Percentiles rank a stretch among this genome's conserved stretches.
phyloP scores from a whole-genome alignment of 495 filamentous ascomycete species.

The Tuber aestivum region DNA sequence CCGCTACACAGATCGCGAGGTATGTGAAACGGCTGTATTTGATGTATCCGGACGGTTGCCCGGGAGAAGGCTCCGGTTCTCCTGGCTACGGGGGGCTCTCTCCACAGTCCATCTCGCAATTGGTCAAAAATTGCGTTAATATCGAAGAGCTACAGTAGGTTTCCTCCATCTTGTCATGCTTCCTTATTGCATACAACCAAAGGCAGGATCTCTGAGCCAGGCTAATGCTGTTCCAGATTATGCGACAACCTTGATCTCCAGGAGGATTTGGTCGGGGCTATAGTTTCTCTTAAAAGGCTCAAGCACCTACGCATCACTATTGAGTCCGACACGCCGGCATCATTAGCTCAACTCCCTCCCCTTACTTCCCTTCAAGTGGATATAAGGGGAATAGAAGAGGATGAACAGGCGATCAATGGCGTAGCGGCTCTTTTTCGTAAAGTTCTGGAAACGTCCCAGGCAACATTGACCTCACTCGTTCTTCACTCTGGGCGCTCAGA shows the following conservation, averaged over 20 bases:
- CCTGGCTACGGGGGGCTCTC: neutral
- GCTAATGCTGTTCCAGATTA: neutral
- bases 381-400: neutral
- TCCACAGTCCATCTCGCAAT: conserved; percentile 3
- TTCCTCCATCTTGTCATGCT: neutral
- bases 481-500: neutral
- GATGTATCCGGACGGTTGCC: neutral
- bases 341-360: neutral
- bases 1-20: neutral
- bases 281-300: neutral
- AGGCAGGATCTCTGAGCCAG: neutral
- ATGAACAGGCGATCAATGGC: neutral
- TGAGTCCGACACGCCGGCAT: neutral
- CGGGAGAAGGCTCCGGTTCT: neutral
- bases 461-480: neutral
- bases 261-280: neutral
- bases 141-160: neutral
- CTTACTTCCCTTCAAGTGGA: conserved; percentile 1
- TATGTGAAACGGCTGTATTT: conserved; percentile 1
- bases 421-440: neutral
- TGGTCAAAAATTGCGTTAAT: neutral
- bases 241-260: neutral
- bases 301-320: conserved; percentile 1
- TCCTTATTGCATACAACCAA: neutral
- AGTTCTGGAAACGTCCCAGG: neutral